Conservation (phyloP, 106 monocot genomes). For the Iris macrosiphon region DNA sequence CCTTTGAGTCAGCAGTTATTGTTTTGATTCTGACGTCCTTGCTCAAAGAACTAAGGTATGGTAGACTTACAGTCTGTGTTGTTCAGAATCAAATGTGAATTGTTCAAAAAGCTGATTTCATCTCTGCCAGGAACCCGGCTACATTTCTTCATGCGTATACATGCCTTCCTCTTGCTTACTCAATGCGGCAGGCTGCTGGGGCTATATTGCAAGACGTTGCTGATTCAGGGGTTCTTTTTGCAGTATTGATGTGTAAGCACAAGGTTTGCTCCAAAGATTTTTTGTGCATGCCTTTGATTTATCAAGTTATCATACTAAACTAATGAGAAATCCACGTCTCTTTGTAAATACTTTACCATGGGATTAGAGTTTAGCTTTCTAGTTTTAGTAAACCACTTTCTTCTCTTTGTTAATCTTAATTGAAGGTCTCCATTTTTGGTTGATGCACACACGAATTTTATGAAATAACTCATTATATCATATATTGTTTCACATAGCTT, state of each 20-base stretch:
- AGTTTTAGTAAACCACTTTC: too few species aligned
- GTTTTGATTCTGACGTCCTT: background rate
- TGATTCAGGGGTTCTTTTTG: constrained; percentile 93
- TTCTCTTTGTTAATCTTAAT: too few species aligned
- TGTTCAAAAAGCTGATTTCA: background rate
- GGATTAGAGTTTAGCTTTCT: too few species aligned
- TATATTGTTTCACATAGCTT: too few species aligned
- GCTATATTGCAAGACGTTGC: constrained; percentile 94
- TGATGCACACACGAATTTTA: too few species aligned
- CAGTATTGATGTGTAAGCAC: constrained; percentile 94
- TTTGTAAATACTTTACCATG: too few species aligned
- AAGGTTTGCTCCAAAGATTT: constrained; percentile 44
- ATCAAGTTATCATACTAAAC: too few species aligned
- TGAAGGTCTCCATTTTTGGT: too few species aligned
- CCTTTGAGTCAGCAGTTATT: too few species aligned
- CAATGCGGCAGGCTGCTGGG: constrained; percentile 86
- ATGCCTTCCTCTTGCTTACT: constrained; percentile 90
- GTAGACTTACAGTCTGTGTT: background rate
- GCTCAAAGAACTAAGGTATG: background rate
- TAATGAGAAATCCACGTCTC: too few species aligned
- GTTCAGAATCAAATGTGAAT: too few species aligned
- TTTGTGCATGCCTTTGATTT: background rate
- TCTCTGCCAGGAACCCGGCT: constrained; percentile 77
- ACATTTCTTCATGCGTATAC: constrained; percentile 99
- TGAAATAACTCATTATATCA: too few species aligned